Evolutionary conservation across 495 filamentous ascomycete species (phyloP), one percentile per base, ranked within the genome.

Genomic region (Hypoxylon lenormandii): DNA sequence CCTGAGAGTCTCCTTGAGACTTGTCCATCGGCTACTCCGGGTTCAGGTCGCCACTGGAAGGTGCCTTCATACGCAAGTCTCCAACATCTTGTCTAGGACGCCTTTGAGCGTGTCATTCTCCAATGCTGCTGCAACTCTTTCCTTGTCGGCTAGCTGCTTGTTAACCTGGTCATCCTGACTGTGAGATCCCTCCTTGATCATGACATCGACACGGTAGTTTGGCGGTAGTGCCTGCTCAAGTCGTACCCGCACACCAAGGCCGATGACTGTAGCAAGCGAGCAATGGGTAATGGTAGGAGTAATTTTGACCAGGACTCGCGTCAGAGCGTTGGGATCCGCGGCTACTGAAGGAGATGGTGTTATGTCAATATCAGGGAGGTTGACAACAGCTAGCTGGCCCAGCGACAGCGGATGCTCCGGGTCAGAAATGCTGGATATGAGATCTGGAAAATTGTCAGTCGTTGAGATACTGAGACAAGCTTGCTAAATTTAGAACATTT

Each of bases 271-370:
- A 8, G 95, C 96, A 12, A 98, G 85, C 36, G 91, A 94, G 81
- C 95, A 98, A 73, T 98, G 96, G 16, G 93, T 97, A 73, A 98
- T 92, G 15, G 96, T 98, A n/a, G 95, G 95, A 3, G 95, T 98
- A 53, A 98, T 89, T 69, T 91, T 83, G 26, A 93, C 87, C 5
- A 86, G 78, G 3, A 92, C 89, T 10, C 76, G 79, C 22, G 76
- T 76, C 62, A 87, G 69, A 15, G 79, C 73, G 46, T 81, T 72
- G 37, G 80, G 76, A 37, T 82, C 85, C 22, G 84, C 86, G 30
- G 75, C 73, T 70, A 80, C 69, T 11, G 87, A 83, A 13, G 88
- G 83, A 10, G 88, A 83, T 22, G 91, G 90, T 7, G 79, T 83
- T 60, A 98, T 89, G 62, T 86, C 81, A 70, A 98, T 97, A 74